A percentile compares a stretch with the other conserved stretches of the same genome.
Evolutionary conservation across 257 asterid species (phyloP).

Genomic region (Nemophila menziesii): DNA sequence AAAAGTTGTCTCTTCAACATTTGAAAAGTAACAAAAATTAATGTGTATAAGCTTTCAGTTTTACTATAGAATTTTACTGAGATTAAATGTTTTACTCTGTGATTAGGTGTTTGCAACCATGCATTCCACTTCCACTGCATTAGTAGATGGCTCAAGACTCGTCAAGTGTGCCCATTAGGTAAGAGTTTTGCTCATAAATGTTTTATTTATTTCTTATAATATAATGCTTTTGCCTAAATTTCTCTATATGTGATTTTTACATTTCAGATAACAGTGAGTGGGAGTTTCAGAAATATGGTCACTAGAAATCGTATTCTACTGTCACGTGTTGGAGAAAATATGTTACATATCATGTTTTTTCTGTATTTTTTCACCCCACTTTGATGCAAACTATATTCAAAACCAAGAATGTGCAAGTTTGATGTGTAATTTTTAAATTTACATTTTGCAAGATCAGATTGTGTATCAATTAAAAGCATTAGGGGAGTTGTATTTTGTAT

Average conservation of each 20-base stretch:
- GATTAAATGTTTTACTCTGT: not conserved
- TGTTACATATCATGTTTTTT: not conserved
- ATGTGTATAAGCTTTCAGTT: too few species aligned
- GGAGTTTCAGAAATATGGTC: conserved; percentile 98
- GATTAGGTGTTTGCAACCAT: conserved; percentile 39
- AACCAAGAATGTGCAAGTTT: not conserved
- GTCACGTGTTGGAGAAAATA: not conserved
- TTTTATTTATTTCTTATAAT: not conserved
- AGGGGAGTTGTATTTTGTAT: not conserved
- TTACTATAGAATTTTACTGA: too few species aligned
- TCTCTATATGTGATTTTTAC: not conserved
- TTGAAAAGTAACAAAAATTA: too few species aligned
- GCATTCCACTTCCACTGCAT: conserved; percentile 19
- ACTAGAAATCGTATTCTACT: conserved; percentile 25
- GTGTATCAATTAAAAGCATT: not conserved
- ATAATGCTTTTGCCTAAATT: not conserved
- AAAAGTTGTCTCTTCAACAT: too few species aligned
- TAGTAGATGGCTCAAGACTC: conserved; percentile 16
- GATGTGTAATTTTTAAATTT: not conserved
- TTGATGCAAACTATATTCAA: not conserved
- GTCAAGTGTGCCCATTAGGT: conserved; percentile 13
- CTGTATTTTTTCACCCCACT: not conserved
- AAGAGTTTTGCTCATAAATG: not conserved
- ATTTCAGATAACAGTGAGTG: conserved; percentile 88
- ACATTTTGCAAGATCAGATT: not conserved